phyloP scores from a whole-genome alignment of 495 filamentous ascomycete species.

The Lasiosphaeriaceae sp. region DNA sequence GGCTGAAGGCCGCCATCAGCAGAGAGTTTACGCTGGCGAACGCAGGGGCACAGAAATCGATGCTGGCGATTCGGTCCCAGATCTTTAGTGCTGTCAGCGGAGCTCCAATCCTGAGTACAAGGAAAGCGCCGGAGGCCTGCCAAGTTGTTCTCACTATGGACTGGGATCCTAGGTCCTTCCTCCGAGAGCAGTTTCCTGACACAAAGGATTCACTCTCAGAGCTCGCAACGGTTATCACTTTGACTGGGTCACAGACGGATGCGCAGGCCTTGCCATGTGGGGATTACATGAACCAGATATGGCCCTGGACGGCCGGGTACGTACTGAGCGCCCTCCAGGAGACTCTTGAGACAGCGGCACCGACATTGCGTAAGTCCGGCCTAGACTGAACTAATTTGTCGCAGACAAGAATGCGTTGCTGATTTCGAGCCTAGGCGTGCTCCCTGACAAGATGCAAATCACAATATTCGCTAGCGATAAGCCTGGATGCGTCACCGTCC shows the following conservation, averaged over 20 bases:
- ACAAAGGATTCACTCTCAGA: not conserved
- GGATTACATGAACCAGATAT: not conserved
- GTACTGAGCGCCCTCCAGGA: not conserved
- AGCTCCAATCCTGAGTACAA: too few species aligned
- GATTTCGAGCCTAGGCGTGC: too few species aligned
- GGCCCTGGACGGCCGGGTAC: not conserved
- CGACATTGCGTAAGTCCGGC: too few species aligned
- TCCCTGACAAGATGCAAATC: too few species aligned
- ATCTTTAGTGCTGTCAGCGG: constrained; percentile 11
- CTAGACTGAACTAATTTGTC: too few species aligned
- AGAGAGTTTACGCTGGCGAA: too few species aligned
- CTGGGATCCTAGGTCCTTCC: not conserved
- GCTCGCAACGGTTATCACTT: not conserved
- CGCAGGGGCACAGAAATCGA: too few species aligned
- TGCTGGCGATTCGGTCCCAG: too few species aligned
- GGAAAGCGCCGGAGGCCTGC: too few species aligned
- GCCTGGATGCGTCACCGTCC: not conserved
- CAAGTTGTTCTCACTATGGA: not conserved
- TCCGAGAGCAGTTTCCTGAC: not conserved
- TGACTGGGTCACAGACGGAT: not conserved
- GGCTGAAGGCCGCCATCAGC: too few species aligned
- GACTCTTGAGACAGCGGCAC: too few species aligned
- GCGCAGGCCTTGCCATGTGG: not conserved
- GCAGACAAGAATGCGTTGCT: too few species aligned
- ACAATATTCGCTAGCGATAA: not conserved